These are phyloP conservation scores for Dryadomyces quercivorus DNA, from an alignment of 2,329 filamentous ascomycete genomes.

Conservation along the genomic window DNA sequence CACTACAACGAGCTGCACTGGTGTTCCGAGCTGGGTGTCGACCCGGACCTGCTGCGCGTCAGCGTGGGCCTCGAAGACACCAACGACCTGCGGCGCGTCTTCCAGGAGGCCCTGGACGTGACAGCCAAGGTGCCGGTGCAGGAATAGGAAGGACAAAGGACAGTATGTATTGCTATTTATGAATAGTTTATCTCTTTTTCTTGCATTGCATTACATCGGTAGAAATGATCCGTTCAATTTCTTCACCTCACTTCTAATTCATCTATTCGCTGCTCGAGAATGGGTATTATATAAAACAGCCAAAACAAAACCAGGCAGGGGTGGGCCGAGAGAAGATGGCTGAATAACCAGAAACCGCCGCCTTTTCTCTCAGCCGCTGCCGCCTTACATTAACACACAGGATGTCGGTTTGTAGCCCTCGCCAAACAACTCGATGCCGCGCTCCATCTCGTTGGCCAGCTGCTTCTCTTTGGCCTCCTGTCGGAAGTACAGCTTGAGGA, in stretches of 20 bases:
- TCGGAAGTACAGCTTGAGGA: slow-evolving; percentile 65
- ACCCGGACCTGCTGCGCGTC: slow-evolving; percentile 67
- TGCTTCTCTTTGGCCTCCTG: slow-evolving; percentile 56
- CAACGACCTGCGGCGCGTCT: slow-evolving; percentile 47
- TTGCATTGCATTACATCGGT: too few relatives aligned
- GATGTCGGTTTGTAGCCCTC: slow-evolving; percentile 47
- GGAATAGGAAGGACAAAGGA: not conserved
- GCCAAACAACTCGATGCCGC: slow-evolving; percentile 62
- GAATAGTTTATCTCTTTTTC: not conserved
- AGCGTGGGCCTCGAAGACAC: slow-evolving; percentile 84
- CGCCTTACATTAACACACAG: slow-evolving; percentile 45
- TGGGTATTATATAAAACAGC: not conserved
- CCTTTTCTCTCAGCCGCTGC: not conserved
- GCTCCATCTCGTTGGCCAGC: slow-evolving; percentile 60
- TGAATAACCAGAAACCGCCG: not conserved
- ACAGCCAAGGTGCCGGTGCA: slow-evolving; percentile 21
- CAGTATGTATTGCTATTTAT: not conserved
- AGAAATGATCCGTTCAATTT: too few relatives aligned
- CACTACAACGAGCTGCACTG: slow-evolving; percentile 91
- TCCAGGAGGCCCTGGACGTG: slow-evolving; percentile 58
- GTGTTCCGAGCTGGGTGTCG: slow-evolving; percentile 71
- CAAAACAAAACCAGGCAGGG: not conserved
- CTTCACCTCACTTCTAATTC: too few relatives aligned
- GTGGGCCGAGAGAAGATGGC: too few relatives aligned
- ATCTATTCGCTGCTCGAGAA: not conserved